Conservation (phyloP, 2,329 filamentous ascomycete species). For the Epichloe coenophiala region DNA sequence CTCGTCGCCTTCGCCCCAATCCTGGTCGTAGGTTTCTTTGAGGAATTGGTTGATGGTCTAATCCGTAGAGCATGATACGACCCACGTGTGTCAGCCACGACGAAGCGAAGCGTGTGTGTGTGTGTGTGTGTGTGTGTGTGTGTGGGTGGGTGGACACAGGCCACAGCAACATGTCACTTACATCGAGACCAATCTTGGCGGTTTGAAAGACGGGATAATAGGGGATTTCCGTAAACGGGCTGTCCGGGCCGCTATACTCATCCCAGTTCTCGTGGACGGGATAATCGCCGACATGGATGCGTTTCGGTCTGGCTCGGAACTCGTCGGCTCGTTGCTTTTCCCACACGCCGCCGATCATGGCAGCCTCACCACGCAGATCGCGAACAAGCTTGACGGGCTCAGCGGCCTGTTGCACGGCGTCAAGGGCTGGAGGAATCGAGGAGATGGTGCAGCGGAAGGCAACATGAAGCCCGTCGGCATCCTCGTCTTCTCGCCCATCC, state of each 20-base stretch:
- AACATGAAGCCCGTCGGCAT: neutral
- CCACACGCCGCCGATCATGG: neutral
- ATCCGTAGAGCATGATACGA: neutral
- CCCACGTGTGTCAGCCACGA: neutral
- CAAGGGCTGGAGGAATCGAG: neutral
- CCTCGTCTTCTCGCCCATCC: neutral
- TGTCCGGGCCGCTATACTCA: neutral
- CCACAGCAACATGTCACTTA: neutral
- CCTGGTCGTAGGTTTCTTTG: neutral
- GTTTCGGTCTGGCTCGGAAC: neutral
- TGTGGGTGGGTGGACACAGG: too few relatives aligned
- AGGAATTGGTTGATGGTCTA: constrained; percentile 1
- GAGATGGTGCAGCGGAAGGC: neutral
- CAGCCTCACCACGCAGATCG: neutral
- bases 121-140: neutral
- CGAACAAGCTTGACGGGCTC: neutral
- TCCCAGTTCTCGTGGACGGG: neutral
- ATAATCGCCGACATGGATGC: neutral
- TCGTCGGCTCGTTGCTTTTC: neutral
- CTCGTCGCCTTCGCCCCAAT: neutral
- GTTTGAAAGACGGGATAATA: constrained; percentile 1
- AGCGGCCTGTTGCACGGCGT: neutral
- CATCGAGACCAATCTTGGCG: neutral
- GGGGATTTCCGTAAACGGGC: neutral
- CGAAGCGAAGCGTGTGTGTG: neutral